These are phyloP conservation scores for Chrysophaeum taylorii DNA, from an alignment of 352 stramenopile genomes.

Conservation along the genomic window DNA sequence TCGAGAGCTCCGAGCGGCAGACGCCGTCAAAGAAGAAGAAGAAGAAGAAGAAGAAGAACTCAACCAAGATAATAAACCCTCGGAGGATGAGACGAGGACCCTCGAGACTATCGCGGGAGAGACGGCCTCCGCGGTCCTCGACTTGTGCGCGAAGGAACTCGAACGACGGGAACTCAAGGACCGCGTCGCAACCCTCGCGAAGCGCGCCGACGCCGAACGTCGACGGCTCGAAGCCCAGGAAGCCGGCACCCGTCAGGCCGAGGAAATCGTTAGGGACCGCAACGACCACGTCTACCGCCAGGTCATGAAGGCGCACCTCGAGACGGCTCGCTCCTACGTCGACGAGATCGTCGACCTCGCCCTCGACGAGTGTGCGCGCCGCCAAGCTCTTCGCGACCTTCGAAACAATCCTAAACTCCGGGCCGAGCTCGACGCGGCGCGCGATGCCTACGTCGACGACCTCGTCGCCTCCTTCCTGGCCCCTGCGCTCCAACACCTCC, in stretches of 20 bases:
- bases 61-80: no score
- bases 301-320: conserved; percentile 61
- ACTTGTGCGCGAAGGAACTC: conserved; percentile 74
- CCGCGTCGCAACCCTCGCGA: conserved; percentile 60
- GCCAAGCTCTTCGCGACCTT: not conserved
- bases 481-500: no score
- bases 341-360: conserved; percentile 52
- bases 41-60: conserved; percentile 21
- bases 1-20: conserved; percentile 61
- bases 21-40: conserved; percentile 32
- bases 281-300: conserved; percentile 65
- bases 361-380: conserved; percentile 29
- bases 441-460: not conserved
- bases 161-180: conserved; percentile 59
- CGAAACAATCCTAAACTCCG: no score
- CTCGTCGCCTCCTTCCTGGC: conserved; percentile 10
- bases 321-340: conserved; percentile 57
- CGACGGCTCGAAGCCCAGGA: conserved; percentile 64
- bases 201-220: conserved; percentile 51
- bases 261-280: conserved; percentile 61
- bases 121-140: conserved; percentile 67
- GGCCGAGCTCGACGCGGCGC: not conserved
- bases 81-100: no score
- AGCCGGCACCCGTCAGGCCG: conserved; percentile 64
- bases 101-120: conserved; percentile 64